Conservation (phyloP, 345 rosid genomes). For the Linum lewisii region DNA sequence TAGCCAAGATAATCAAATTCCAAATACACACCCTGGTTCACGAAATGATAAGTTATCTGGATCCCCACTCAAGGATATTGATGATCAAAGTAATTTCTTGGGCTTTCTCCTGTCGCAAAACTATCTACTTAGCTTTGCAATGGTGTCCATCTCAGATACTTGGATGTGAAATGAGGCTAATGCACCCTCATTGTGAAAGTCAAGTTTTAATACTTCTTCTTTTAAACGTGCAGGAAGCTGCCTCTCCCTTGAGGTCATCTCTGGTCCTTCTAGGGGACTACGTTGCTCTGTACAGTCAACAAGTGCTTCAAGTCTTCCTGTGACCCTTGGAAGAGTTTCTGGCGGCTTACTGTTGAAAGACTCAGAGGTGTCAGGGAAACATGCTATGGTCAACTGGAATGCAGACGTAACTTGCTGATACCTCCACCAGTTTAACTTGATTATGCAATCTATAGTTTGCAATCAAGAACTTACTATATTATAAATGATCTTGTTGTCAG, state of each 20-base stretch:
- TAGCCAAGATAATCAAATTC: conserved; percentile 30
- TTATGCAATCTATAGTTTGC: conserved; percentile 10
- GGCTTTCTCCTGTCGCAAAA: conserved; percentile 20
- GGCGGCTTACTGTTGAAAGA: conserved; percentile 69
- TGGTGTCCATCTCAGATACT: not conserved
- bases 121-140: conserved; percentile 13
- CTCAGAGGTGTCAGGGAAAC: conserved; percentile 94
- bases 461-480: conserved; percentile 12
- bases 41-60: conserved; percentile 29
- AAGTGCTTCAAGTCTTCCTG: conserved; percentile 59
- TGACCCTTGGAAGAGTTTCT: conserved; percentile 83
- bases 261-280: conserved; percentile 79
- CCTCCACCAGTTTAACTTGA: conserved; percentile 11
- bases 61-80: conserved; percentile 23
- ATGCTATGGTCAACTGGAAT: conserved; percentile 94
- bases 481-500: conserved; percentile 36
- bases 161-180: not conserved
- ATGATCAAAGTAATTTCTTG: conserved; percentile 66
- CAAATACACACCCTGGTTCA: conserved; percentile 17
- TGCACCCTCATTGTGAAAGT: conserved; percentile 25
- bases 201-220: conserved; percentile 40
- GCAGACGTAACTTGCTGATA: conserved; percentile 38
- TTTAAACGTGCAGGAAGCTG: conserved; percentile 94
- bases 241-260: conserved; percentile 73
- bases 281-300: conserved; percentile 45